Conservation (phyloP, 495 filamentous ascomycete species). For the Cudoniella acicularis region DNA sequence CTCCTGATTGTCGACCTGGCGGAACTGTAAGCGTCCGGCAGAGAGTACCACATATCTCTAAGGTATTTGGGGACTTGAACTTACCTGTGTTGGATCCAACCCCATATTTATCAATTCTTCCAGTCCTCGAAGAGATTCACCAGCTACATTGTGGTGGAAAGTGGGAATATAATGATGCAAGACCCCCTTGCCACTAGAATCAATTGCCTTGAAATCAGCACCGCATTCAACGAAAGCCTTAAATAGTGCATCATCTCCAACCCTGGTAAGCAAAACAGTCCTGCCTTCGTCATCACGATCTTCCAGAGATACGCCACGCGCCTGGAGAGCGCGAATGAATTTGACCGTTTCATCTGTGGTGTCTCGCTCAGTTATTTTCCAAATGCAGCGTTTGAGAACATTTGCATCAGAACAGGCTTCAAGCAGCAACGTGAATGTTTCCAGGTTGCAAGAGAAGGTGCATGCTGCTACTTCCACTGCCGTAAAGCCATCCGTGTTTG, state of each 20-base stretch:
- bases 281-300: slow-evolving; percentile 17
- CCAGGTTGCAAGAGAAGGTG: background rate
- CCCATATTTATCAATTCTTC: slow-evolving; percentile 2
- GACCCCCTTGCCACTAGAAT: slow-evolving; percentile 3
- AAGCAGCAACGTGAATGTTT: slow-evolving; percentile 9
- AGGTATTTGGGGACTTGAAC: background rate
- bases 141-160: background rate
- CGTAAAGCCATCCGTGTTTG: background rate
- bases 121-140: background rate
- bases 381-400: slow-evolving; percentile 1
- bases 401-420: slow-evolving; percentile 7
- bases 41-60: no score
- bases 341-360: background rate
- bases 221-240: slow-evolving; percentile 14
- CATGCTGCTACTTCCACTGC: slow-evolving; percentile 1
- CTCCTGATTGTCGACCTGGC: slow-evolving; percentile 10
- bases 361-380: background rate
- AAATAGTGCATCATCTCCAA: background rate
- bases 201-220: slow-evolving; percentile 7
- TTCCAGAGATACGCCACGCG: slow-evolving; percentile 22
- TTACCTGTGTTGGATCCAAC: slow-evolving; percentile 7
- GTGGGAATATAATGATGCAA: slow-evolving; percentile 6
- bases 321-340: slow-evolving; percentile 8
- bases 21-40: background rate
- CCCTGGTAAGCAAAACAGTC: slow-evolving; percentile 16